Evolutionary conservation across 768 basidiomycete species (phyloP), one percentile per base, ranked within the genome.

Genomic region (Hypholoma sublateritium): DNA sequence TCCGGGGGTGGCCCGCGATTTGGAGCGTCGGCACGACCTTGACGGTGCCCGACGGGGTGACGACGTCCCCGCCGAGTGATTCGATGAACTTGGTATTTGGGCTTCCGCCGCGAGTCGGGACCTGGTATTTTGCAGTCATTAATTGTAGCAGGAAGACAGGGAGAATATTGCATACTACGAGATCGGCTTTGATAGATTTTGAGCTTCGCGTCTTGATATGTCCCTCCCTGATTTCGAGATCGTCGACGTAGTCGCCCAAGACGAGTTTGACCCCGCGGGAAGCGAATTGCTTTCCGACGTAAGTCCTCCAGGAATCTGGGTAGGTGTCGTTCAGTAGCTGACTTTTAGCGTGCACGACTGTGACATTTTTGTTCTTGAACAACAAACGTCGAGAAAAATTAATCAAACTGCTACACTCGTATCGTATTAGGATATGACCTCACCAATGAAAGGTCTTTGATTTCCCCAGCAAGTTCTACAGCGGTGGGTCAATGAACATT

Each of bases 21-120:
- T 87, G 85, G 39, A 89, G 74, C 2, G 84, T 87, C 2, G 83
- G 74, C 34, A 69, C 65, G n/a, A 89, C 77, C 55, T 79, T 80
- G 50, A 88, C 78, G 47, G 59, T 70, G 58, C 68, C 82, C 65
- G 59, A 59, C 44, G 48, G 64, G 11, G 60, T 73, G 6, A 88
- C 77, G 16, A 67, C 62, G 35, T 62, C 67, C 0, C 72, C n/a
- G n/a, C n/a, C 74, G 6, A 80, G 73, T 9, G 81, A 77, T 14
- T 69, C 59, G 13, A 87, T 68, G 60, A 86, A 81, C 1, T 59
- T 74, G 0, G 86, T 87, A 60, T 83, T 72, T 11, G 77, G 76
- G 17, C 74, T 74, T 1, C 74, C 71, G 3, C 78, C 78, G 28
- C 74, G 66, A 44, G 72, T 69, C 9, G 71, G 60, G 14, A 79